Percentiles rank a stretch among this genome's conserved stretches.
These are phyloP conservation scores for Microascus cirrosus DNA, from an alignment of 2,329 filamentous ascomycete species.

Conservation along the genomic window DNA sequence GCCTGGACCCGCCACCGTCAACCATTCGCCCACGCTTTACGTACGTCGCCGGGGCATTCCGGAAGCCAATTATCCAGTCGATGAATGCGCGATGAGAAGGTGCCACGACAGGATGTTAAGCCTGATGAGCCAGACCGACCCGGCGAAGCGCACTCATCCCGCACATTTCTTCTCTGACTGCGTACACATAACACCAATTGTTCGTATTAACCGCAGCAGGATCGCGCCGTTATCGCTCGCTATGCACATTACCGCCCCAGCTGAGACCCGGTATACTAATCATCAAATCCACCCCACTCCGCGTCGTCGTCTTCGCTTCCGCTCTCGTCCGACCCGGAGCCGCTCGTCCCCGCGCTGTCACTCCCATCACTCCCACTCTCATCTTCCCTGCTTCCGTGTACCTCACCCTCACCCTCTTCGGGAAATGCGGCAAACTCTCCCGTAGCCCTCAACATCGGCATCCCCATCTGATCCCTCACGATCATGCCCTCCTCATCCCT, in stretches of 20 bases:
- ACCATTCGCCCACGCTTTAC: too few species aligned
- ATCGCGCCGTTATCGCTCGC: not conserved
- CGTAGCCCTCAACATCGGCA: constrained; percentile 24
- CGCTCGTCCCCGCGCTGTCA: not conserved
- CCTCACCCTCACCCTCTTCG: constrained; percentile 8
- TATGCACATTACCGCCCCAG: constrained; percentile 4
- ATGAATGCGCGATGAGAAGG: too few species aligned
- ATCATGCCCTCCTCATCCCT: constrained; percentile 44
- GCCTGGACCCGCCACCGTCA: too few species aligned
- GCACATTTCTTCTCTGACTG: too few species aligned
- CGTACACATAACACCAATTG: too few species aligned
- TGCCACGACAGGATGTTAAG: too few species aligned
- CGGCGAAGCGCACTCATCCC: too few species aligned
- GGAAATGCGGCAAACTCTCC: constrained; percentile 15
- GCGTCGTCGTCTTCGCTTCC: not conserved
- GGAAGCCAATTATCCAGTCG: too few species aligned
- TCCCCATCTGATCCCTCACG: constrained; percentile 26
- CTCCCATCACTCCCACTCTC: constrained; percentile 8
- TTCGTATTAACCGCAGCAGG: too few species aligned
- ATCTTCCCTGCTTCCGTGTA: constrained; percentile 10
- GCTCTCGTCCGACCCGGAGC: not conserved
- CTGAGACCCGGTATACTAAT: constrained; percentile 12
- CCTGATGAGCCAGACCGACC: too few species aligned
- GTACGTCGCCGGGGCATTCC: too few species aligned
- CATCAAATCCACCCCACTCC: constrained; percentile 3